Evolutionary conservation across 805 yeast genomes (phyloP).

Genomic region (Pichia scutulata): DNA sequence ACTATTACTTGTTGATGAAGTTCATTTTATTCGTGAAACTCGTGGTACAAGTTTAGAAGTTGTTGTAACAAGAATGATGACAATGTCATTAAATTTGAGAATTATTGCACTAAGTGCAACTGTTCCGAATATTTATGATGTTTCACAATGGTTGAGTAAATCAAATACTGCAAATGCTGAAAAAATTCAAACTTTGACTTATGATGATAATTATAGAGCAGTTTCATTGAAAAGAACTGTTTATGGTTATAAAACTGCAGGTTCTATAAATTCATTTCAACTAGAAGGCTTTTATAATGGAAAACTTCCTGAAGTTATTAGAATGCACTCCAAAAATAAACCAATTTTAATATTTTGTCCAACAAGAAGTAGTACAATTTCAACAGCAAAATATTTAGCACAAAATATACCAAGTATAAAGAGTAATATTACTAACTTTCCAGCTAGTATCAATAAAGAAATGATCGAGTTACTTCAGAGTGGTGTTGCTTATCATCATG

Average conservation of each 20-base stretch:
- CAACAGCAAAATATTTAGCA: slow-evolving; percentile 68
- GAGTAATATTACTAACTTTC: slow-evolving; percentile 58
- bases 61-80: slow-evolving; percentile 86
- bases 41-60: slow-evolving; percentile 97
- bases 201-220: slow-evolving; percentile 87
- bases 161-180: slow-evolving; percentile 55
- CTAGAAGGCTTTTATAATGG: slow-evolving; percentile 38
- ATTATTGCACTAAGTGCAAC: slow-evolving; percentile 91
- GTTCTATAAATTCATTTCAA: slow-evolving; percentile 38
- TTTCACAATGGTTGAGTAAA: slow-evolving; percentile 77
- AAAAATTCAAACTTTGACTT: slow-evolving; percentile 74
- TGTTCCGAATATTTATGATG: slow-evolving; percentile 83
- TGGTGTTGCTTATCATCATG: slow-evolving; percentile 76
- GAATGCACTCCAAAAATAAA: slow-evolving; percentile 38
- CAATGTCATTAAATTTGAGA: slow-evolving; percentile 83
- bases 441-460: slow-evolving; percentile 57
- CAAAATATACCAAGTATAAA: slow-evolving; percentile 61
- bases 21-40: slow-evolving; percentile 90
- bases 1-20: slow-evolving; percentile 87
- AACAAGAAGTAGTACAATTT: slow-evolving; percentile 70
- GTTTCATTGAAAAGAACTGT: slow-evolving; percentile 79
- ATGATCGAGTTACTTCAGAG: slow-evolving; percentile 42
- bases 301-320: slow-evolving; percentile 34
- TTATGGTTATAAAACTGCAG: slow-evolving; percentile 32
- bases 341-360: slow-evolving; percentile 80